These are phyloP conservation scores for Aegilops sharonensis DNA, from an alignment of 176 grass and related monocot genomes.

Conservation along the genomic window DNA sequence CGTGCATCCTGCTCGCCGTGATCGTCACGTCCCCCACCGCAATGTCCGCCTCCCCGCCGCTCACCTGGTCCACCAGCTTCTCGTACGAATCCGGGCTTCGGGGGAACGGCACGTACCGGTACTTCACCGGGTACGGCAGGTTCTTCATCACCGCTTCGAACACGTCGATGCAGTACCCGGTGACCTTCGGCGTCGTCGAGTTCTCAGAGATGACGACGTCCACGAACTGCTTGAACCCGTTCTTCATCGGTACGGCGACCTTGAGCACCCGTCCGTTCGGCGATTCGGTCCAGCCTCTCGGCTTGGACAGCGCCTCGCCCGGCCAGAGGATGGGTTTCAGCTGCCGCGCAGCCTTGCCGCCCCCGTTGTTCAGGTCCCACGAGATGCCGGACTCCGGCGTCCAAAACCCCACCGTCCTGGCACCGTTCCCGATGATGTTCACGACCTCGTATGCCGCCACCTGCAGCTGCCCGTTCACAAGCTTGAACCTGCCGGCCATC, in stretches of 20 bases:
- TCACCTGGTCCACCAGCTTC: not conserved
- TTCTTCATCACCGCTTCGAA: slow-evolving; percentile 48
- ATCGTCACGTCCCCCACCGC: not conserved
- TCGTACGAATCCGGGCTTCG: not conserved
- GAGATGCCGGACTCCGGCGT: slow-evolving; percentile 35
- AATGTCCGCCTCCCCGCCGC: not conserved
- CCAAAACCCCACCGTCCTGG: slow-evolving; percentile 64
- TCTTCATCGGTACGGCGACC: slow-evolving; percentile 58
- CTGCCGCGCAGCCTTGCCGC: not conserved
- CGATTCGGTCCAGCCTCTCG: slow-evolving; percentile 62
- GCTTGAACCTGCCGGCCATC: slow-evolving; percentile 58
- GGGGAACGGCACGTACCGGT: not conserved
- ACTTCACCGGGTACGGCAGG: slow-evolving; percentile 35
- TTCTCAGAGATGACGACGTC: not conserved
- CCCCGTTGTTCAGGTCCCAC: not conserved
- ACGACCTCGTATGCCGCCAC: slow-evolving; percentile 58
- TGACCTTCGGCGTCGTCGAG: not conserved
- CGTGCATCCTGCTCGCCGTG: not conserved
- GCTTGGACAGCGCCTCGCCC: slow-evolving; percentile 5
- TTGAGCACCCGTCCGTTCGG: slow-evolving; percentile 35
- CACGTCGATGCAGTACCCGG: slow-evolving; percentile 71
- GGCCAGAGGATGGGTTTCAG: slow-evolving; percentile 59
- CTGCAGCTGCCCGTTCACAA: slow-evolving; percentile 63
- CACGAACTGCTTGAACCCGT: slow-evolving; percentile 68
- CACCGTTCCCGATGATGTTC: slow-evolving; percentile 58